Percentiles rank a stretch among this genome's conserved stretches.
Conservation (phyloP, 176 grass and related monocot species). For the Musa schizocarpa region DNA sequence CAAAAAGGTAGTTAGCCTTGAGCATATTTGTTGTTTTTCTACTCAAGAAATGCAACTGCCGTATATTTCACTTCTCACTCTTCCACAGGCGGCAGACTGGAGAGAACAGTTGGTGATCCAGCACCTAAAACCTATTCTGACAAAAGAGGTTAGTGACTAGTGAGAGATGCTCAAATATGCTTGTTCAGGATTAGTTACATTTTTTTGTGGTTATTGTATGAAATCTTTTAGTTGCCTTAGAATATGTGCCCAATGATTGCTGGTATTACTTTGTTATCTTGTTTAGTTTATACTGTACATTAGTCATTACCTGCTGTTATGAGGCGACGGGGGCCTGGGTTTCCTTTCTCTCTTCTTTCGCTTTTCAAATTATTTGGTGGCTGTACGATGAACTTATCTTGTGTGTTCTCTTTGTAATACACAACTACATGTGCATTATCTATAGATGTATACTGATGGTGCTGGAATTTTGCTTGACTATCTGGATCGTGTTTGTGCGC, state of each 20-base stretch:
- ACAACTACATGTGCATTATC: no score
- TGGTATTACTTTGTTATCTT: no score
- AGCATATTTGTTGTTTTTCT: constrained; percentile 2
- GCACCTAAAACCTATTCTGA: constrained; percentile 71
- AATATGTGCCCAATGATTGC: neutral
- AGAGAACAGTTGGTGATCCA: constrained; percentile 42
- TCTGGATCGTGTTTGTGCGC: no score
- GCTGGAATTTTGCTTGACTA: no score
- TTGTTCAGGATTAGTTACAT: neutral
- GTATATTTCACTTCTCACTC: constrained; percentile 12
- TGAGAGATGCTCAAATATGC: neutral
- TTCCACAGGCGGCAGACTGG: constrained; percentile 47
- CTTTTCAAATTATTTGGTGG: no score
- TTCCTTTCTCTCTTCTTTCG: no score
- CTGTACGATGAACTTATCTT: no score
- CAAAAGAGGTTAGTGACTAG: constrained; percentile 58
- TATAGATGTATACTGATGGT: no score
- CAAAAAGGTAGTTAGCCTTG: constrained; percentile 43
- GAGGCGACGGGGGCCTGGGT: no score
- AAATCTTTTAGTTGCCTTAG: neutral
- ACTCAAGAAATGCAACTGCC: neutral
- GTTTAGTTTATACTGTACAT: no score
- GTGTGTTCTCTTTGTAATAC: no score
- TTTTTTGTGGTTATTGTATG: neutral
- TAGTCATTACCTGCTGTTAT: no score